Evolutionary conservation across 2,329 filamentous ascomycete species (phyloP).

Genomic region (Sclerotinia nivalis): DNA sequence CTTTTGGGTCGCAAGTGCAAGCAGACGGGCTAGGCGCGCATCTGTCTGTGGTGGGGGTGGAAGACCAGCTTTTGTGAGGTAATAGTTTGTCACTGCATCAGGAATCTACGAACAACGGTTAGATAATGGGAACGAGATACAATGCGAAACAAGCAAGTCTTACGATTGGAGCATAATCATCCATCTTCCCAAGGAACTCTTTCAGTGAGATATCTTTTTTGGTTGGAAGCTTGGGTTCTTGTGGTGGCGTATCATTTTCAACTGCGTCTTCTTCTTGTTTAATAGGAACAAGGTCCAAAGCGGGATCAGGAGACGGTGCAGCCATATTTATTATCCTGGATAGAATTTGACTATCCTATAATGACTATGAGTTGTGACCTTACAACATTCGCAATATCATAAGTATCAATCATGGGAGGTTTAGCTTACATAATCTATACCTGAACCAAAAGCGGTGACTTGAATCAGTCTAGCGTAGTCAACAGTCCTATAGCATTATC

Average conservation of each 20-base stretch:
- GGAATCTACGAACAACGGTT: conserved; percentile 67
- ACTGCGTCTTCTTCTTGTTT: conserved; percentile 39
- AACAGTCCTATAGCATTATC: conserved; percentile 3
- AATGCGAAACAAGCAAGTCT: conserved; percentile 41
- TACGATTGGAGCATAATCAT: conserved; percentile 97
- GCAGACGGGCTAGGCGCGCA: conserved; percentile 83
- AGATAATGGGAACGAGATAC: conserved; percentile 23
- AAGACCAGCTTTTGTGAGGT: conserved; percentile 92
- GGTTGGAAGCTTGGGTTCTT: conserved; percentile 67
- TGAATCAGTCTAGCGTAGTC: conserved; percentile 16
- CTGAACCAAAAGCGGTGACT: conserved; percentile 23
- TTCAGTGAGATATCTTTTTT: conserved; percentile 91
- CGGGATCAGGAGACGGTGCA: conserved; percentile 40
- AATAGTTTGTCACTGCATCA: conserved; percentile 96
- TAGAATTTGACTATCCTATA: conserved; percentile 16
- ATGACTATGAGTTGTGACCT: neutral
- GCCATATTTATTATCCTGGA: conserved; percentile 35
- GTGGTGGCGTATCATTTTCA: conserved; percentile 50
- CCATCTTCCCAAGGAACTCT: conserved; percentile 94
- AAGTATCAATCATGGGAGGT: neutral
- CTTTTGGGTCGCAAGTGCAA: conserved; percentile 97
- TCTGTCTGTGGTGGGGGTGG: conserved; percentile 90
- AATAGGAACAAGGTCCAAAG: conserved; percentile 36
- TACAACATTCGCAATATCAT: conserved; percentile 1
- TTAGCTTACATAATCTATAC: conserved; percentile 3